Percentiles rank a stretch among this genome's conserved stretches.
These are phyloP conservation scores for Penicillium alfredii DNA, from an alignment of 495 filamentous ascomycete species.

Conservation along the genomic window DNA sequence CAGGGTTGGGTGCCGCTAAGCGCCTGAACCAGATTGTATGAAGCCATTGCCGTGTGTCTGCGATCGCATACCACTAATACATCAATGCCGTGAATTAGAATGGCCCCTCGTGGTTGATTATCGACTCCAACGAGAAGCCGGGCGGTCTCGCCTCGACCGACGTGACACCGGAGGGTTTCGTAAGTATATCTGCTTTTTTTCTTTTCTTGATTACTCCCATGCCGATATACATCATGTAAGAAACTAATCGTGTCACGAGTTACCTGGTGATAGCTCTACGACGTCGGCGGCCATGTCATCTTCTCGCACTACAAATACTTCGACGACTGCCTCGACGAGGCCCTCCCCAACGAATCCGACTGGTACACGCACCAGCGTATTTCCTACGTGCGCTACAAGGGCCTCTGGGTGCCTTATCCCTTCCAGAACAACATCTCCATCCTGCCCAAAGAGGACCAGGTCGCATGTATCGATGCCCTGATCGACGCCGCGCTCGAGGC, in stretches of 20 bases:
- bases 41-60: no score
- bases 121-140: conserved; percentile 87
- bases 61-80: conserved; percentile 7
- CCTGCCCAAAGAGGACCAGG: conserved; percentile 94
- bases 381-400: conserved; percentile 96
- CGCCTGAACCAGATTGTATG: conserved; percentile 88
- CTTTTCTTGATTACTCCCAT: no score
- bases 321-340: conserved; percentile 96
- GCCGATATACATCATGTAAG: no score
- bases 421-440: conserved; percentile 99
- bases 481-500: conserved; percentile 88
- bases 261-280: conserved; percentile 66
- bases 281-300: conserved; percentile 98
- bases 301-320: conserved; percentile 99
- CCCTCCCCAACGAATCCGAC: conserved; percentile 84
- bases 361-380: conserved; percentile 98
- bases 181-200: conserved; percentile 48
- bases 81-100: conserved; percentile 47
- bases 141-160: conserved; percentile 97
- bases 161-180: conserved; percentile 92
- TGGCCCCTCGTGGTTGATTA: conserved; percentile 89
- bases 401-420: conserved; percentile 93
- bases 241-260: background rate
- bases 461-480: conserved; percentile 90
- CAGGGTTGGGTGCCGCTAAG: conserved; percentile 94